These are phyloP conservation scores for Metarhizium guizhouense DNA, from an alignment of 2,329 filamentous ascomycete genomes.

Conservation along the genomic window DNA sequence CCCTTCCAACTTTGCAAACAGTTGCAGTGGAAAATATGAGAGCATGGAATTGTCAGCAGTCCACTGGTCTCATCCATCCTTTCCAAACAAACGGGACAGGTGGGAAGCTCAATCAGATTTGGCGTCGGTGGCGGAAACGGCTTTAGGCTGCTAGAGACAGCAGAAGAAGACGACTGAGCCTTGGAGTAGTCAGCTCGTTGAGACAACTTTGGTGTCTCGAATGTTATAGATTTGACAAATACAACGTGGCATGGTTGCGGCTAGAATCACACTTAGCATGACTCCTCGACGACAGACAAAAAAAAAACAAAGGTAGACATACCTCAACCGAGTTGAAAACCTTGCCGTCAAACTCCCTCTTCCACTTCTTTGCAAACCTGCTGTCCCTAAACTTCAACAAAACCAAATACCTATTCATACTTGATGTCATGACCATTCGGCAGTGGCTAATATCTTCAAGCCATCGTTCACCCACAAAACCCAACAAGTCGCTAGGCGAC, in stretches of 20 bases:
- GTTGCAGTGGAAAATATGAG: constrained; percentile 95
- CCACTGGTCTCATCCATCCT: constrained; percentile 98
- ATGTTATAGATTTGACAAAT: constrained; percentile 86
- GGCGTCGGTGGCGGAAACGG: constrained; percentile 64
- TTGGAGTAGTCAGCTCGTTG: constrained; percentile 49
- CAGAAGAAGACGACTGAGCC: constrained; percentile 31
- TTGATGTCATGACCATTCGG: constrained; percentile 82
- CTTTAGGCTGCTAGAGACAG: constrained; percentile 37
- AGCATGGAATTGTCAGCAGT: constrained; percentile 88
- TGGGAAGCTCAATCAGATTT: constrained; percentile 81
- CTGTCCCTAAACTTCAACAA: constrained; percentile 84
- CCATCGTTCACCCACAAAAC: constrained; percentile 84
- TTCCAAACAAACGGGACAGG: constrained; percentile 92
- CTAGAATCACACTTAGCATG: constrained; percentile 24
- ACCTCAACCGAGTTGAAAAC: constrained; percentile 89
- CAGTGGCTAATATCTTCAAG: constrained; percentile 85
- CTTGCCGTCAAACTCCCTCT: constrained; percentile 82
- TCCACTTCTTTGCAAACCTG: constrained; percentile 68
- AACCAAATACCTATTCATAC: constrained; percentile 87
- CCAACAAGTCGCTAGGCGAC: constrained; percentile 81
- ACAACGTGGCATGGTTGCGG: constrained; percentile 92
- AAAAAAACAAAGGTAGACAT: constrained; percentile 11
- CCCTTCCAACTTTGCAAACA: constrained; percentile 96
- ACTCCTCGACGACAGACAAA: background rate
- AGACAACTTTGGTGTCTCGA: constrained; percentile 52